phyloP scores from a whole-genome alignment of 225 moss, liverwort and hornwort genomes.

The Physcomitrellopsis africana region DNA sequence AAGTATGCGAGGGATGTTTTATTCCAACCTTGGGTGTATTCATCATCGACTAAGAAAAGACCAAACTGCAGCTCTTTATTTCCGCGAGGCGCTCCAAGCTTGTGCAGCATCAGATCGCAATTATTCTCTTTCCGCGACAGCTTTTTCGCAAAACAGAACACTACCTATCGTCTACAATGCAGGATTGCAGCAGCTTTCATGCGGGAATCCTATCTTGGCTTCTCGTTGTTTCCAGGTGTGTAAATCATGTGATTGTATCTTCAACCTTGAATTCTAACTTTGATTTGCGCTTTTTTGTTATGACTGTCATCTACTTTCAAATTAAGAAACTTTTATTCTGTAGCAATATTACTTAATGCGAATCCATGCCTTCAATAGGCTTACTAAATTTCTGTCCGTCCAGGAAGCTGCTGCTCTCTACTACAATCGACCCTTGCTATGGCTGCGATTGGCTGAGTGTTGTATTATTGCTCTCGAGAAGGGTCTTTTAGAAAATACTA shows the following conservation, averaged over 20 bases:
- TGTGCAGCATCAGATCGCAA: slow-evolving; percentile 50
- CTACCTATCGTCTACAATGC: slow-evolving; percentile 79
- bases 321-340: neutral
- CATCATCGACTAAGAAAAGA: slow-evolving; percentile 75
- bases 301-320: slow-evolving; percentile 25
- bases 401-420: slow-evolving; percentile 49
- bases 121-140: slow-evolving; percentile 56
- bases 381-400: slow-evolving; percentile 8
- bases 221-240: slow-evolving; percentile 78
- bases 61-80: slow-evolving; percentile 67
- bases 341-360: neutral
- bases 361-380: neutral
- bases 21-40: slow-evolving; percentile 83
- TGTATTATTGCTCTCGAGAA: slow-evolving; percentile 44
- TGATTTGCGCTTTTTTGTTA: slow-evolving; percentile 31
- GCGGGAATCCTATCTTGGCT: slow-evolving; percentile 74
- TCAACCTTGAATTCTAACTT: slow-evolving; percentile 38
- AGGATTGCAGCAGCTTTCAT: slow-evolving; percentile 76
- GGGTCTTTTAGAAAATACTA: slow-evolving; percentile 28
- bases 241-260: slow-evolving; percentile 32
- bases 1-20: slow-evolving; percentile 54
- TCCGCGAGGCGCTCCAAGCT: slow-evolving; percentile 67
- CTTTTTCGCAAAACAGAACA: slow-evolving; percentile 79
- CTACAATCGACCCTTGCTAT: slow-evolving; percentile 45
- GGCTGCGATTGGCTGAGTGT: slow-evolving; percentile 50